Evolutionary conservation across 1,139 yeast species (phyloP).

Genomic region (Pichia sp.): DNA sequence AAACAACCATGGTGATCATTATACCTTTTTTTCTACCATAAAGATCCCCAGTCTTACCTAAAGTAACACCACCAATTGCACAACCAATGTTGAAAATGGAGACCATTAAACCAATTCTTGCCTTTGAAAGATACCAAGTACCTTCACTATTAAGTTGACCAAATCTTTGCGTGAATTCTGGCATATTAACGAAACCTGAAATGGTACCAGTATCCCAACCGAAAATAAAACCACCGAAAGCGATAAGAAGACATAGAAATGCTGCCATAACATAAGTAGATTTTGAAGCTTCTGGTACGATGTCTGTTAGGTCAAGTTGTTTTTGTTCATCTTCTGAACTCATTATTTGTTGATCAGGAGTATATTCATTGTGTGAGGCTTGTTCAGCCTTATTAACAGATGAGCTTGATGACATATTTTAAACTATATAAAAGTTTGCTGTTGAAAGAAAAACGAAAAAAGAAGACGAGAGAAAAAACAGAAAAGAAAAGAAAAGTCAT

Average conservation of each 20-base stretch:
- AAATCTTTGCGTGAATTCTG: conserved; percentile 51
- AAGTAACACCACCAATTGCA: conserved; percentile 58
- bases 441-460: neutral
- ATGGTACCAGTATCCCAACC: conserved; percentile 81
- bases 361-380: neutral
- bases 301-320: neutral
- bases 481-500: neutral
- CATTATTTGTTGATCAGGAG: neutral
- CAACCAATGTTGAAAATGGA: conserved; percentile 69
- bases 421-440: neutral
- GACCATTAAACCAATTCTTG: conserved; percentile 57
- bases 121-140: conserved; percentile 39
- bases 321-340: conserved; percentile 2
- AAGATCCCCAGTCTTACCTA: conserved; percentile 51
- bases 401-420: conserved; percentile 10
- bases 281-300: conserved; percentile 14
- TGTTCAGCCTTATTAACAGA: conserved; percentile 3
- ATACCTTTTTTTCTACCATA: conserved; percentile 59
- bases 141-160: conserved; percentile 35
- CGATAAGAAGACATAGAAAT: conserved; percentile 41
- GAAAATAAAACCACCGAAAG: conserved; percentile 65
- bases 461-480: neutral
- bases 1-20: conserved; percentile 48
- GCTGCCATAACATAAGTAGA: conserved; percentile 14
- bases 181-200: conserved; percentile 70